Percentiles rank a stretch among this genome's conserved stretches.
Evolutionary conservation across 208 protist genomes (phyloP).

Genomic region (Crithidia expoeki): DNA sequence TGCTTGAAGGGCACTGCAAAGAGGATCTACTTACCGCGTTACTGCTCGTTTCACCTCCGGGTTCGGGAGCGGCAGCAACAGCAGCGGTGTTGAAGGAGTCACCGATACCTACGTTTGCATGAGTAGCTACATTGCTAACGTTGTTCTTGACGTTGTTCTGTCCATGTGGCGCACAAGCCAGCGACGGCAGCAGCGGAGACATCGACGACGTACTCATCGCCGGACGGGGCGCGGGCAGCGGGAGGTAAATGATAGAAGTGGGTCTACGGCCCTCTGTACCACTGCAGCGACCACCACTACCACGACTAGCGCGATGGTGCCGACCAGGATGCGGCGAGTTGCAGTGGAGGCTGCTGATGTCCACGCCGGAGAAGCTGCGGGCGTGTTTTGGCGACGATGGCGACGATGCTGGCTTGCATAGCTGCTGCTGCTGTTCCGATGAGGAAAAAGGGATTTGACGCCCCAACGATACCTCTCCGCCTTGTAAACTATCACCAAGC

Average conservation of each 20-base stretch:
- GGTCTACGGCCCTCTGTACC: not conserved
- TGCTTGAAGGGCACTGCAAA: no score
- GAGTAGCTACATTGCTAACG: no score
- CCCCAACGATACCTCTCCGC: not conserved
- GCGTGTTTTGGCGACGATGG: slow-evolving; percentile 1
- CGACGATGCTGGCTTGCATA: not conserved
- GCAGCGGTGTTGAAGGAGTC: not conserved
- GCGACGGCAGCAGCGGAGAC: not conserved
- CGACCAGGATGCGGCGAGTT: not conserved
- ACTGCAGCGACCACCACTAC: no score
- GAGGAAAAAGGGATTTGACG: not conserved
- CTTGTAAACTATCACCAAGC: no score
- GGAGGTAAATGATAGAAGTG: slow-evolving; percentile 9
- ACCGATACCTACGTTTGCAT: no score
- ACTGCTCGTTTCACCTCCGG: not conserved
- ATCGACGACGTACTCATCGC: not conserved
- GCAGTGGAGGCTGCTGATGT: not conserved
- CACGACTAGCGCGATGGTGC: no score
- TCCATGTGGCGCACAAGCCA: not conserved
- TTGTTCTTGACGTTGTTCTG: no score
- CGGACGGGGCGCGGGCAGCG: not conserved
- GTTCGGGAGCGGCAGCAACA: not conserved
- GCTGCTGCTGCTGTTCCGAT: slow-evolving; percentile 1
- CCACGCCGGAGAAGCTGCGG: not conserved
- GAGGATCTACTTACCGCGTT: not conserved